Evolutionary conservation across 2,329 filamentous ascomycete species (phyloP), one percentile per base, ranked within the genome.

Genomic region (Trichoderma polysporum): DNA sequence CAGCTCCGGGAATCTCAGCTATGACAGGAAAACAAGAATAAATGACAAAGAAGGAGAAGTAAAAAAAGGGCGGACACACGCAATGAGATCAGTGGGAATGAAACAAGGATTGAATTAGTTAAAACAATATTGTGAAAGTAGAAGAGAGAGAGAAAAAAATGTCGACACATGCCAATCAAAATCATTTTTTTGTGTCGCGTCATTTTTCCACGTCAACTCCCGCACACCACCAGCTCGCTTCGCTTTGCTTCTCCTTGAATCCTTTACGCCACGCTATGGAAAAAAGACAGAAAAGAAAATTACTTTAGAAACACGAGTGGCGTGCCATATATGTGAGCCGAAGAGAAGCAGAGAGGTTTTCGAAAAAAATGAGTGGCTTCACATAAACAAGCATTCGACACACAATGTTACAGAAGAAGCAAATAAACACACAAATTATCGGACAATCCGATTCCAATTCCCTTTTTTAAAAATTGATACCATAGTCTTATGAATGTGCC

Each of bases 211-310:
- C 53, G 13, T 47, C 57, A 61, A 35, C 50, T 56, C 61, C 61
- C 37, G 35, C 61, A 63, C 25, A 15, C 49, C 47, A 25, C 64
- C 41, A 35, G 27, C 61, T 64, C 61, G 61, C 61, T 47, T 66
- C 41, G 27, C 59, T 47, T 66, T 29, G 27, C 59, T 49, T 27
- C 45, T 52, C 29, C 57, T 39, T 64, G 35, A 27, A 68, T 65
- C 70, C 45, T 60, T 63, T 71, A 67, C 70, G 70, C 70, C 70
- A 66, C 69, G 70, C 70, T 70, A 70, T 69, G 56, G 66, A 56
- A 66, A 59, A 29, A 37, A 37, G 63, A 69, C 35, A 45, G 22
- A 66, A 25, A 59, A 64, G 2, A n/a, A 52, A 37, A 59, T 62
- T 50, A 57, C 57, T 67, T 35, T 35, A 65, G n/a, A 57, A 56